Evolutionary conservation across 371 early-diverging fungal genomes (phyloP).

Genomic region (Mucor velutinosus): DNA sequence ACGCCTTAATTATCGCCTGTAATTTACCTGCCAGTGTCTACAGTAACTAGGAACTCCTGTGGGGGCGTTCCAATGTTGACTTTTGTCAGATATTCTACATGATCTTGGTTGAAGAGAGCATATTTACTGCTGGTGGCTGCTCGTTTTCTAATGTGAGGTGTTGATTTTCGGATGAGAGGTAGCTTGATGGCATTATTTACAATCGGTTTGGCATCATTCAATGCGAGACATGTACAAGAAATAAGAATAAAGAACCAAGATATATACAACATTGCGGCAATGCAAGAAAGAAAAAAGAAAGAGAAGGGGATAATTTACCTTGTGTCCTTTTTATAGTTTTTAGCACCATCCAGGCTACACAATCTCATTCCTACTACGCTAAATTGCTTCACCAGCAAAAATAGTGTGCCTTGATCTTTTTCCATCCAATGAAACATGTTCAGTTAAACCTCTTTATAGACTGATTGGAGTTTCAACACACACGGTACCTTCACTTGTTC

Average conservation of each 20-base stretch:
- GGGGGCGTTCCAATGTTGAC: slow-evolving; percentile 21
- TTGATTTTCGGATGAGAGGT: neutral
- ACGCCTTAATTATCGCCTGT: neutral
- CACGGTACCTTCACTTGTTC: neutral
- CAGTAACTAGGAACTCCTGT: slow-evolving; percentile 18
- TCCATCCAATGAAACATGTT: neutral
- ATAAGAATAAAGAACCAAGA: neutral
- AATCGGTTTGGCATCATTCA: slow-evolving; percentile 4
- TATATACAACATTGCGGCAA: neutral
- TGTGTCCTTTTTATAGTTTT: neutral
- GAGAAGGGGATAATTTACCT: neutral
- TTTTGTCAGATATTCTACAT: slow-evolving; percentile 16
- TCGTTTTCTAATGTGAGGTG: neutral
- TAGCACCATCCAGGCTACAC: neutral
- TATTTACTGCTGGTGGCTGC: neutral
- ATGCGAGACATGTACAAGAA: neutral
- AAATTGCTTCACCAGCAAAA: neutral
- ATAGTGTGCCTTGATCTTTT: neutral
- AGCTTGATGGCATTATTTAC: slow-evolving; percentile 1
- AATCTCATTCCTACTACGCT: neutral
- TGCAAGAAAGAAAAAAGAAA: neutral
- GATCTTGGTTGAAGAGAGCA: slow-evolving; percentile 12
- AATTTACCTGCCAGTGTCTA: slow-evolving; percentile 25
- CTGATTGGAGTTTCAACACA: neutral
- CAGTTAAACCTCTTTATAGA: neutral